Conservation (phyloP, 306 rosid species). For the Glycine tomentella region DNA sequence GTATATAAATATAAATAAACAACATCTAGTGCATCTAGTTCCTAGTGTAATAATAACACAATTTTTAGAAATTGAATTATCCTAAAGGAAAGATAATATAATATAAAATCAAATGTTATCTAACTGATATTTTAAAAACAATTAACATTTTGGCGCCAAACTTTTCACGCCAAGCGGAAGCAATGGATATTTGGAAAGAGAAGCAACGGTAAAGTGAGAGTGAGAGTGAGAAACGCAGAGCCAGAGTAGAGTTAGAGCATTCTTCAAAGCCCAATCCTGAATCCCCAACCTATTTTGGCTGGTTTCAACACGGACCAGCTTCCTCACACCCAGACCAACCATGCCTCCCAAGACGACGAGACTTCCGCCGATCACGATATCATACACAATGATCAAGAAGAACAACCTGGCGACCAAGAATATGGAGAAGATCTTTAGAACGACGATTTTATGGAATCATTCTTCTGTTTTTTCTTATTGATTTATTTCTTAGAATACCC, state of each 20-base stretch:
- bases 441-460: slow-evolving; percentile 86
- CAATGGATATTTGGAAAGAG: not conserved
- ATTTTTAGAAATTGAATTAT: too few relatives aligned
- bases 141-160: slow-evolving; percentile 56
- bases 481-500: not conserved
- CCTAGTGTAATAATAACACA: too few relatives aligned
- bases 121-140: too few relatives aligned
- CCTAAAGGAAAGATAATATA: too few relatives aligned
- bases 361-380: slow-evolving; percentile 86
- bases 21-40: too few relatives aligned
- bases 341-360: slow-evolving; percentile 74
- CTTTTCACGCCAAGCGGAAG: slow-evolving; percentile 62
- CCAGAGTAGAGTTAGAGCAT: not conserved
- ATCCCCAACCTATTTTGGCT: slow-evolving; percentile 69
- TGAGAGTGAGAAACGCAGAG: not conserved
- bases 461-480: not conserved
- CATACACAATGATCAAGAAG: slow-evolving; percentile 66
- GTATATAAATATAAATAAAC: too few relatives aligned
- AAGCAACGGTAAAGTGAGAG: too few relatives aligned
- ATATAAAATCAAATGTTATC: too few relatives aligned
- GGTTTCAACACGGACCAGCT: too few relatives aligned
- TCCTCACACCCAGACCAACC: slow-evolving; percentile 79
- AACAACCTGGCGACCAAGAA: slow-evolving; percentile 67
- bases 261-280: slow-evolving; percentile 50
- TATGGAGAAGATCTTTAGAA: slow-evolving; percentile 95